These are phyloP conservation scores for Dothiorella sarmentorum DNA, from an alignment of 2,329 filamentous ascomycete genomes.

Conservation along the genomic window DNA sequence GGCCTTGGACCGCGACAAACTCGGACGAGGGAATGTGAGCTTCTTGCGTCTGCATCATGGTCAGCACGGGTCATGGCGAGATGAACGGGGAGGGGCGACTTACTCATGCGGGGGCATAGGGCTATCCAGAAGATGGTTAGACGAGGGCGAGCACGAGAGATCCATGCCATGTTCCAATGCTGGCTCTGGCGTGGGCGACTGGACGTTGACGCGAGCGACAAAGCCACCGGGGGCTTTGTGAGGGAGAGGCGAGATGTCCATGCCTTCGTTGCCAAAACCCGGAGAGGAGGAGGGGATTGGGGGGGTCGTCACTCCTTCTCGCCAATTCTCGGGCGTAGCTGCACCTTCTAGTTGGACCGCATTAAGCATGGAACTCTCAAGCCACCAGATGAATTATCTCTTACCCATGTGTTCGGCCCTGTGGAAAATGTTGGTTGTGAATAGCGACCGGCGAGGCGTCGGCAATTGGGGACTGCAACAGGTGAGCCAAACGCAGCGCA, in stretches of 20 bases:
- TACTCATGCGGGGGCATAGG: conserved; percentile 37
- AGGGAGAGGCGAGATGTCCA: conserved; percentile 92
- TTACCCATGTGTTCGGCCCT: conserved; percentile 59
- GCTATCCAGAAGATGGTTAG: conserved; percentile 30
- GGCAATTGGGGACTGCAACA: conserved; percentile 69
- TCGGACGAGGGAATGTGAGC: conserved; percentile 60
- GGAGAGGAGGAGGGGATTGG: conserved; percentile 83
- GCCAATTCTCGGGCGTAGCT: conserved; percentile 44
- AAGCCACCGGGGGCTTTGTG: conserved; percentile 73
- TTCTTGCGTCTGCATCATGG: conserved; percentile 14
- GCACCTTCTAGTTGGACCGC: conserved; percentile 36
- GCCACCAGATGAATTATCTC: conserved; percentile 27
- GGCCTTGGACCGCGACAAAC: conserved; percentile 70
- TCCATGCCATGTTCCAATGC: conserved; percentile 44
- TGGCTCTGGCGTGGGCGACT: conserved; percentile 67
- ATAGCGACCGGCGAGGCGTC: conserved; percentile 80
- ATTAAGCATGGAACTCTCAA: conserved; percentile 29
- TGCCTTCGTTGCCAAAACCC: conserved; percentile 65
- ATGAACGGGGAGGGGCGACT: conserved; percentile 21
- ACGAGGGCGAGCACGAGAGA: conserved; percentile 33
- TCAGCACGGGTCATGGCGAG: not conserved
- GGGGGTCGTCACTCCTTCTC: conserved; percentile 75
- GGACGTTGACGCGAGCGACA: conserved; percentile 59
- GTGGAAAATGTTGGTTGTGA: conserved; percentile 68
- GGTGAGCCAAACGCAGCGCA: conserved; percentile 37